These are phyloP conservation scores for Fomitopsis pulvina DNA, from an alignment of 768 basidiomycete genomes.

Conservation along the genomic window DNA sequence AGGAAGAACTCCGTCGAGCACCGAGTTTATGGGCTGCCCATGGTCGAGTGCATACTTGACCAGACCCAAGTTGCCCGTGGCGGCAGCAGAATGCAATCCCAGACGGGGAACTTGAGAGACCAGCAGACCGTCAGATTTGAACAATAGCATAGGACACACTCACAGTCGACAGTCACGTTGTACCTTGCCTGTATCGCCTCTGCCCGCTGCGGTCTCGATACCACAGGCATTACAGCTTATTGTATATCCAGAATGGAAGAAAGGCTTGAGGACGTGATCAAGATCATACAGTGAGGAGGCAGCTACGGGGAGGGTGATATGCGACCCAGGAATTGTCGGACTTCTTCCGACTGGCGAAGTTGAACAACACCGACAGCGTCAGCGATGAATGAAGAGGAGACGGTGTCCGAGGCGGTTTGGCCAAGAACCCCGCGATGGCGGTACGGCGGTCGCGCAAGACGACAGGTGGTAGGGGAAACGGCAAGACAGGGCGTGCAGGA, in stretches of 20 bases:
- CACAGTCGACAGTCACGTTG: conserved; percentile 50
- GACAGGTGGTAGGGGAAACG: neutral
- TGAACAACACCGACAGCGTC: neutral
- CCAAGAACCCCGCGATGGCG: neutral
- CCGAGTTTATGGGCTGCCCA: conserved; percentile 95
- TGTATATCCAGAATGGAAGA: neutral
- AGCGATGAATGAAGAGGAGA: no score
- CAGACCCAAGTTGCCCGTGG: conserved; percentile 84
- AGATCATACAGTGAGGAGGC: neutral
- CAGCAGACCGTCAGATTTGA: no score
- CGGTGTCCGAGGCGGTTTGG: no score
- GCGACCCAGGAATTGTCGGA: neutral
- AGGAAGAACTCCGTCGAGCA: conserved; percentile 94
- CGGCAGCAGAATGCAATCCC: conserved; percentile 71
- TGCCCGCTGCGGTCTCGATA: conserved; percentile 30
- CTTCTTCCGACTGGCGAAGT: neutral
- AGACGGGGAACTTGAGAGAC: conserved; percentile 66
- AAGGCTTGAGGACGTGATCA: neutral
- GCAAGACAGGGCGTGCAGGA: neutral
- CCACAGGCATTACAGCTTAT: conserved; percentile 26
- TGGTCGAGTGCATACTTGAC: conserved; percentile 89
- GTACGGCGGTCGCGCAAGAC: neutral
- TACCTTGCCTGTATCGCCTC: conserved; percentile 35
- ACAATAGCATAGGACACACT: no score
- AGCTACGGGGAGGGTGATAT: neutral